These are phyloP conservation scores for Aspergillus avenaceus DNA, from an alignment of 495 filamentous ascomycete genomes.

Conservation along the genomic window DNA sequence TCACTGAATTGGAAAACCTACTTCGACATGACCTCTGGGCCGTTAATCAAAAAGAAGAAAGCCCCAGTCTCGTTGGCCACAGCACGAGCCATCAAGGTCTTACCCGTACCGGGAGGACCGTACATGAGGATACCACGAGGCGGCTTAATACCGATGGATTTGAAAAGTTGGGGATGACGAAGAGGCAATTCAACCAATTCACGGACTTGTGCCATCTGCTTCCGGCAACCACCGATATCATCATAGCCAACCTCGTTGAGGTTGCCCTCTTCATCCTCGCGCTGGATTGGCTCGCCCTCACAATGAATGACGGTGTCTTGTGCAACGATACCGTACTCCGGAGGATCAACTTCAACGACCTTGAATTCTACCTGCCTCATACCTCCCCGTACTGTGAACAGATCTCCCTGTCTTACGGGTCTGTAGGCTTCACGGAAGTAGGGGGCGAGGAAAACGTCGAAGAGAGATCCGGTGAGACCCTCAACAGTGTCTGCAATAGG, in stretches of 20 bases:
- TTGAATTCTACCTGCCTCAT: conserved; percentile 99
- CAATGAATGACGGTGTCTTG: conserved; percentile 99
- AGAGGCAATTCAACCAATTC: conserved; percentile 97
- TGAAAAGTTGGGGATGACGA: conserved; percentile 97
- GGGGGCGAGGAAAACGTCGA: conserved; percentile 98
- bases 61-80: conserved; percentile 98
- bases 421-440: conserved; percentile 99
- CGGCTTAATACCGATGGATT: conserved; percentile 99
- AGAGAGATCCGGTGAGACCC: conserved; percentile 92
- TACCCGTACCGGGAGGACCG: conserved; percentile 97
- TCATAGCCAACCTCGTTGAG: conserved; percentile 98
- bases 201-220: conserved; percentile 99
- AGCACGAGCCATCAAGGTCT: conserved; percentile 97
- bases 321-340: conserved; percentile 96
- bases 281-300: conserved; percentile 97
- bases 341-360: conserved; percentile 96
- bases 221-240: conserved; percentile 98
- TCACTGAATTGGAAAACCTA: too few species aligned
- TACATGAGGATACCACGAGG: conserved; percentile 97
- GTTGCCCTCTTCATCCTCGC: conserved; percentile 98
- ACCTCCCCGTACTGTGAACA: conserved; percentile 94
- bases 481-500: conserved; percentile 98
- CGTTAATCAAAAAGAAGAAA: conserved; percentile 99
- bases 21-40: conserved; percentile 99
- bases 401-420: conserved; percentile 91